Conservation (phyloP, 2,329 filamentous ascomycete species). For the Fonsecaea monophora region DNA sequence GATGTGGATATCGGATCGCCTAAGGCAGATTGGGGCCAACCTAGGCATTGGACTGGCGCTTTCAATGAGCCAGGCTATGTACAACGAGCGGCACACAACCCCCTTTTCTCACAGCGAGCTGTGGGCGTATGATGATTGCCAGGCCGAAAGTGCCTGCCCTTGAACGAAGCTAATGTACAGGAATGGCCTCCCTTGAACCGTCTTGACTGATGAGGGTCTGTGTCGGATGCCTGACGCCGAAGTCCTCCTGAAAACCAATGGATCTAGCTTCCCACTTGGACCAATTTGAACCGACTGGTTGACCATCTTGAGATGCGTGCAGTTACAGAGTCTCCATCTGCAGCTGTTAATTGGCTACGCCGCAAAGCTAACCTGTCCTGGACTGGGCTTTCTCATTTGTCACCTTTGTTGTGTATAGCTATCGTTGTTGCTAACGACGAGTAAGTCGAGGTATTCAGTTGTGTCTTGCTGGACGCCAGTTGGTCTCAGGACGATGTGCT, state of each 20-base stretch:
- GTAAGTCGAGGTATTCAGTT: not conserved
- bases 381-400: not conserved
- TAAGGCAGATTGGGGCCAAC: not conserved
- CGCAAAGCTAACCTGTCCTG: not conserved
- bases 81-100: not conserved
- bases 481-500: not conserved
- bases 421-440: not conserved
- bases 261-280: not conserved
- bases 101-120: not conserved
- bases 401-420: not conserved
- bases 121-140: not conserved
- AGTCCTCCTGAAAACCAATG: not conserved
- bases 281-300: not conserved
- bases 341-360: not conserved
- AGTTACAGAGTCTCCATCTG: not conserved
- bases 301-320: not conserved
- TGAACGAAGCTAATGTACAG: not conserved
- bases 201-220: not conserved
- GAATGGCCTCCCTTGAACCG: not conserved
- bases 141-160: not conserved
- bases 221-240: not conserved
- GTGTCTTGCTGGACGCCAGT: not conserved
- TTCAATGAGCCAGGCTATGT: not conserved
- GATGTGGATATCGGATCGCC: not conserved
- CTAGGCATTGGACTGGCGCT: not conserved